A percentile compares a stretch with the other conserved stretches of the same genome.
phyloP scores from a whole-genome alignment of 129 eudicot genomes.

The Escallonia rubra region DNA sequence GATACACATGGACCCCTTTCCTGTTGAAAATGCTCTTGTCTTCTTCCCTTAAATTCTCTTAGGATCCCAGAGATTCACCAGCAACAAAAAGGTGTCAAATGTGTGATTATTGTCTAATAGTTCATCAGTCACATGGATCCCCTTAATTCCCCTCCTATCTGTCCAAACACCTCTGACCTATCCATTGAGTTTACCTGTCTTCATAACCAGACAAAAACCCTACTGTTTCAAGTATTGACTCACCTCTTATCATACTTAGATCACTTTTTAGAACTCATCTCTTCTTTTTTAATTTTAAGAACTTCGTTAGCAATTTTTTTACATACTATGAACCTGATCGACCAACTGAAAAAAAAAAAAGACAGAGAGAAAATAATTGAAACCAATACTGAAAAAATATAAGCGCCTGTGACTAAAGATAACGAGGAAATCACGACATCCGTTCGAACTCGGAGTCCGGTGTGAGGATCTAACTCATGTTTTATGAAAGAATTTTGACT shows the following conservation, averaged over 20 bases:
- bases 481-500: background rate
- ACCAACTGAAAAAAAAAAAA: too few relatives aligned
- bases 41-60: constrained; percentile 35
- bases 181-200: background rate
- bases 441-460: too few relatives aligned
- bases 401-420: too few relatives aligned
- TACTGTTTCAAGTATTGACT: background rate
- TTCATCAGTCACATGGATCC: constrained; percentile 7
- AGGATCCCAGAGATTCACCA: constrained; percentile 32
- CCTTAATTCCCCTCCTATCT: background rate
- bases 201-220: background rate
- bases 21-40: constrained; percentile 22
- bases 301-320: too few relatives aligned
- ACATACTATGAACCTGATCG: too few relatives aligned
- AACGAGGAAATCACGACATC: too few relatives aligned
- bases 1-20: constrained; percentile 21
- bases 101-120: constrained; percentile 11
- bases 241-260: background rate
- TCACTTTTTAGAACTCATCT: too few relatives aligned
- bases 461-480: too few relatives aligned
- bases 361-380: too few relatives aligned
- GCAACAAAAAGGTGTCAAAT: constrained; percentile 8
- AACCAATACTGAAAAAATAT: too few relatives aligned
- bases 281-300: too few relatives aligned
- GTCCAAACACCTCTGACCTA: background rate